phyloP scores from a whole-genome alignment of 306 rosid genomes.

The Vicia villosa region DNA sequence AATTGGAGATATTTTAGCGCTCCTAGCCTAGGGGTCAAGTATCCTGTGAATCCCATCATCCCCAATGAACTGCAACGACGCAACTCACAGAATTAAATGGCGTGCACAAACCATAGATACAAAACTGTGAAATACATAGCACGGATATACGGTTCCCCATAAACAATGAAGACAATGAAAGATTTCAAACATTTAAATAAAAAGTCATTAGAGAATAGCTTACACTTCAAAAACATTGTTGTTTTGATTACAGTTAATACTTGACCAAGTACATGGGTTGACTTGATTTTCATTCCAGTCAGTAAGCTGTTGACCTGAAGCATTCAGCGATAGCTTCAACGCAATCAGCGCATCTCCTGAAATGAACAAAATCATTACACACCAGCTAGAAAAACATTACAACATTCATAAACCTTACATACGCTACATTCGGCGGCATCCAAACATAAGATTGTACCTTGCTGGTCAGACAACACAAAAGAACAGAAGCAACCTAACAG shows the following conservation, averaged over 20 bases:
- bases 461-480: slow-evolving; percentile 63
- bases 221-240: slow-evolving; percentile 71
- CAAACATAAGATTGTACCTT: slow-evolving; percentile 55
- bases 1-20: slow-evolving; percentile 55
- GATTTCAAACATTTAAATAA: slow-evolving; percentile 31
- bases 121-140: slow-evolving; percentile 22
- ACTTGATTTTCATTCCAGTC: slow-evolving; percentile 94
- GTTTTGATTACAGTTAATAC: slow-evolving; percentile 62
- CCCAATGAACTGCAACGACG: slow-evolving; percentile 73
- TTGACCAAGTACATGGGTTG: slow-evolving; percentile 95
- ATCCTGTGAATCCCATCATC: slow-evolving; percentile 81
- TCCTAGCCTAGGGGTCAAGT: slow-evolving; percentile 76
- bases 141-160: slow-evolving; percentile 21
- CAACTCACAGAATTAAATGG: slow-evolving; percentile 35
- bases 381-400: slow-evolving; percentile 24
- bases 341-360: slow-evolving; percentile 86
- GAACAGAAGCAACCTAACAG: slow-evolving; percentile 61
- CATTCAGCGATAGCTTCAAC: slow-evolving; percentile 62
- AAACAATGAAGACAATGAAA: slow-evolving; percentile 20
- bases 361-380: slow-evolving; percentile 38
- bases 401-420: slow-evolving; percentile 23
- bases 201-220: slow-evolving; percentile 42
- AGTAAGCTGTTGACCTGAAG: slow-evolving; percentile 63
- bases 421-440: neutral
- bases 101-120: slow-evolving; percentile 22